A percentile compares a stretch with the other conserved stretches of the same genome.
Conservation (phyloP, 1,284 basidiomycete genomes). For the Coriolopsis trogii region DNA sequence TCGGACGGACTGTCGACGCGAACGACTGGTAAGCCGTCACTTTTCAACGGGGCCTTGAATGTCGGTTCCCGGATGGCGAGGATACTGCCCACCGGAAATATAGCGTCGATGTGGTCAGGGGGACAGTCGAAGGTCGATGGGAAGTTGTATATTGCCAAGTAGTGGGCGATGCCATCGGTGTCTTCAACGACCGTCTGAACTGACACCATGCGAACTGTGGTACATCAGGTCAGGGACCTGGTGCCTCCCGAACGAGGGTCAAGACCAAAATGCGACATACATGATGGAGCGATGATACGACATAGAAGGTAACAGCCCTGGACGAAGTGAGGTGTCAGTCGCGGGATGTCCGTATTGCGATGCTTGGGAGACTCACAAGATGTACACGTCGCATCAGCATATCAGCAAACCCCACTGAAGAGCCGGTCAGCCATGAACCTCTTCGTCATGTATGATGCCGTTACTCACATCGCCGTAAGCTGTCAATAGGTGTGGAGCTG, state of each 20-base stretch:
- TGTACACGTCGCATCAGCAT: slow-evolving; percentile 15
- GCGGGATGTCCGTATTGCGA: too few relatives aligned
- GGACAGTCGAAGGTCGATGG: slow-evolving; percentile 25
- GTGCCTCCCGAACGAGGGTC: too few relatives aligned
- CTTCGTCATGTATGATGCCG: background rate
- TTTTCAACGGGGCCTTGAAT: slow-evolving; percentile 27
- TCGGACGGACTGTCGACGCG: slow-evolving; percentile 37
- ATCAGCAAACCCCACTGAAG: slow-evolving; percentile 12
- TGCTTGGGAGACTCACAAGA: slow-evolving; percentile 2
- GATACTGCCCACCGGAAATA: slow-evolving; percentile 35
- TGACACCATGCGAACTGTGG: slow-evolving; percentile 16
- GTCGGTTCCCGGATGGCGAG: slow-evolving; percentile 39
- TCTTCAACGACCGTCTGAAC: slow-evolving; percentile 32
- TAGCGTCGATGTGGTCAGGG: slow-evolving; percentile 26
- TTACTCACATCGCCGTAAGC: slow-evolving; percentile 11
- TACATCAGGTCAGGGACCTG: too few relatives aligned
- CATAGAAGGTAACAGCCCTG: slow-evolving; percentile 26
- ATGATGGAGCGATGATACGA: slow-evolving; percentile 20
- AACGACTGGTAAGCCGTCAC: slow-evolving; percentile 25
- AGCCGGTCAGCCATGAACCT: background rate
- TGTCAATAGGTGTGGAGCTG: slow-evolving; percentile 7
- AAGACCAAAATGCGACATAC: too few relatives aligned
- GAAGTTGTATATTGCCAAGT: slow-evolving; percentile 34
- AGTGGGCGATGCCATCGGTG: slow-evolving; percentile 27
- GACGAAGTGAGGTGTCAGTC: background rate